phyloP scores from a whole-genome alignment of 2,329 filamentous ascomycete genomes.

The Penicillium sp. region DNA sequence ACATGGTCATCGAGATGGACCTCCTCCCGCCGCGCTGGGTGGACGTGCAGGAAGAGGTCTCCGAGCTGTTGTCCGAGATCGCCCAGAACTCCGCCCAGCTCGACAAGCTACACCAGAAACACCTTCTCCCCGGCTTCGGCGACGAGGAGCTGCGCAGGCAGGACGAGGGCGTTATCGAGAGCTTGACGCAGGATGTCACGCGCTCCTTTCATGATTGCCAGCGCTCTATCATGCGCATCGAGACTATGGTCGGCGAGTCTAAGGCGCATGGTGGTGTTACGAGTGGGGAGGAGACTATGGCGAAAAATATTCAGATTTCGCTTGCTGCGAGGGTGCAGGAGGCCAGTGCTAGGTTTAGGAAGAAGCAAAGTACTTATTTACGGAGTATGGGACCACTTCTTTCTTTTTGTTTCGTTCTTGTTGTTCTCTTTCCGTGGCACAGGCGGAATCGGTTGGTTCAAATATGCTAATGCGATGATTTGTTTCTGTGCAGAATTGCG shows the following conservation, averaged over 20 bases:
- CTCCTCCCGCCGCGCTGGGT: slow-evolving; percentile 92
- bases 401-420: not conserved
- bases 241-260: slow-evolving; percentile 79
- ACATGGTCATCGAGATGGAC: slow-evolving; percentile 98
- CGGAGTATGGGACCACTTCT: slow-evolving; percentile 64
- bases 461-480: not conserved
- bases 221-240: slow-evolving; percentile 80
- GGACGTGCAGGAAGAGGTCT: slow-evolving; percentile 90
- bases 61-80: slow-evolving; percentile 75
- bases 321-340: slow-evolving; percentile 86
- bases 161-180: slow-evolving; percentile 88
- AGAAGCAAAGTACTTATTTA: slow-evolving; percentile 94
- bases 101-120: slow-evolving; percentile 93
- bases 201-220: slow-evolving; percentile 87
- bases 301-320: slow-evolving; percentile 90
- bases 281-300: slow-evolving; percentile 89
- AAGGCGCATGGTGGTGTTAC: slow-evolving; percentile 68
- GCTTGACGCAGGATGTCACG: slow-evolving; percentile 85
- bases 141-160: slow-evolving; percentile 84
- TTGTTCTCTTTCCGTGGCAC: not conserved
- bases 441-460: slow-evolving; percentile 10
- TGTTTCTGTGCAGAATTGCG: slow-evolving; percentile 59
- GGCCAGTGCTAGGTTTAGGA: slow-evolving; percentile 85
- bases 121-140: slow-evolving; percentile 93
- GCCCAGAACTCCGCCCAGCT: slow-evolving; percentile 78